Conservation (phyloP, 2,329 filamentous ascomycete species). For the Ophiostoma angusticollis region DNA sequence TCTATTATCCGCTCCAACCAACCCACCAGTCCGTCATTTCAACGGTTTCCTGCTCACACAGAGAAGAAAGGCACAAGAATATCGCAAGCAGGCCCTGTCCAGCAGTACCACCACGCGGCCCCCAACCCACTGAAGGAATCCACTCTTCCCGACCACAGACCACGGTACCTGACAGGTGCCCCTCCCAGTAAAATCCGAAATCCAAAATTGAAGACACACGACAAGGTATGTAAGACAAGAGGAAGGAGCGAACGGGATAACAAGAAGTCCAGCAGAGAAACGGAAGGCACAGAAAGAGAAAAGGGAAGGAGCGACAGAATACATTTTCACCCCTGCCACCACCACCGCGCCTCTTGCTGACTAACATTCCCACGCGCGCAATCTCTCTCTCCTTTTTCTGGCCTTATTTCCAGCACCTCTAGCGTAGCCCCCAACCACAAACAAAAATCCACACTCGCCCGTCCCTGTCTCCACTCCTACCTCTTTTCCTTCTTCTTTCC, state of each 20-base stretch:
- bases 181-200: slow-evolving; percentile 6
- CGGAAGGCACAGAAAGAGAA: neutral
- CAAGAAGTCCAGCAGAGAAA: neutral
- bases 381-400: neutral
- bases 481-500: slow-evolving; percentile 11
- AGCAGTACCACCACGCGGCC: slow-evolving; percentile 10
- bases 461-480: slow-evolving; percentile 16
- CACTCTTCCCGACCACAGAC: slow-evolving; percentile 14
- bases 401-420: neutral
- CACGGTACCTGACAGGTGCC: slow-evolving; percentile 15
- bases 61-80: slow-evolving; percentile 5
- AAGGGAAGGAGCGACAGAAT: too few relatives aligned
- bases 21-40: slow-evolving; percentile 6
- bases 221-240: slow-evolving; percentile 9
- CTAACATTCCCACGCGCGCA: neutral
- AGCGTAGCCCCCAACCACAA: slow-evolving; percentile 5
- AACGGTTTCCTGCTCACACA: slow-evolving; percentile 6
- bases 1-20: slow-evolving; percentile 9
- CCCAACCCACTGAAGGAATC: slow-evolving; percentile 11
- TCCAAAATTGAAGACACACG: slow-evolving; percentile 2
- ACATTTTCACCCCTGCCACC: neutral
- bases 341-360: neutral
- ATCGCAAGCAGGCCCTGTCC: too few relatives aligned
- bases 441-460: neutral
- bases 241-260: neutral